Base-by-base conservation (phyloP, 2,329 filamentous ascomycete species). In the Proliferodiscus dingleyae region DNA sequence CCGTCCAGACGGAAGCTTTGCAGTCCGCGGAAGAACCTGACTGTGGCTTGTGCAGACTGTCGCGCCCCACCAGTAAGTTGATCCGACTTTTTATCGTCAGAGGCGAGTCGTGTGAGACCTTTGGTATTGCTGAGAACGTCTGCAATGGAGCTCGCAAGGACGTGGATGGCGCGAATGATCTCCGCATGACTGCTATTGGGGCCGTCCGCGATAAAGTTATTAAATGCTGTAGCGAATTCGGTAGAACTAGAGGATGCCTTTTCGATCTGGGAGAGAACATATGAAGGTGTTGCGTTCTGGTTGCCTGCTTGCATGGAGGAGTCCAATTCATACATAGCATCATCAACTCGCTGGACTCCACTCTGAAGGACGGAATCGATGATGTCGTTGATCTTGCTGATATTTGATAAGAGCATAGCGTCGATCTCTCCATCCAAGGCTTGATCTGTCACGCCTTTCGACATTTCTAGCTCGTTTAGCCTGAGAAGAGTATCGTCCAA, bases 251-350 rank as follows among this genome's bases (percentile, higher is more conserved):
- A 82, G 6, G 90, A 93, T 0, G 93, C 90, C 72, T 97, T 98
- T 65, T 98, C 93, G 47, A 97, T 90, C 66, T 97, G 91, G 2
- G 91, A 97, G 41, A 98, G 75, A 10, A 98, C 90, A 63, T 94
- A 97, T 1, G 91, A 81, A 11, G 93, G 89, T 32, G 90, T 95
- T 1, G 93, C 93, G 61, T 94, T 98, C 70, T 97, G 93, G 71
- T 98, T 98, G 66, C 93, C 93, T 32, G 91, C 93, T 66, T 97
- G 91, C 89, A 97, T 97, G 16, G 87, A 87, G 16, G 93, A 97
- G 67, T 98, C 93, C 34, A 98, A 75, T 67, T 98, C 93, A 69
- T 98, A 98, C 28, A 98, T 74, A 34, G 93, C 89, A 67, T 98
- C 93, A 60, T 98, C 93, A 11, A 98, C 90, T 36, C 93, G 85